phyloP scores from a whole-genome alignment of 768 basidiomycete genomes.

The Lactarius hatsudake region DNA sequence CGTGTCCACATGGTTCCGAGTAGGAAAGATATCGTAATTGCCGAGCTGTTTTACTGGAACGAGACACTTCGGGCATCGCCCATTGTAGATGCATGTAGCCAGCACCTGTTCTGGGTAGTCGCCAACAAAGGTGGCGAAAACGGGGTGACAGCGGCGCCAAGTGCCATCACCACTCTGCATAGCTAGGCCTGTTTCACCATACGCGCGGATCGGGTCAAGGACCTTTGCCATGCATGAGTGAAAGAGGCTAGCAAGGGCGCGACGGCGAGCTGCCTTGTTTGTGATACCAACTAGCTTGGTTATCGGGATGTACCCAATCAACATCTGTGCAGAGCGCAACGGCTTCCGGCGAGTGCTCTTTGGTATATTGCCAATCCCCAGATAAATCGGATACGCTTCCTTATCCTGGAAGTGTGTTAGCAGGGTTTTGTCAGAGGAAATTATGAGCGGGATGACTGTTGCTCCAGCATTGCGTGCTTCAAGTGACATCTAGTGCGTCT shows the following conservation, averaged over 20 bases:
- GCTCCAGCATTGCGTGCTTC: not conserved
- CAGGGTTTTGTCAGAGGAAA: not conserved
- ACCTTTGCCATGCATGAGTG: conserved; percentile 15
- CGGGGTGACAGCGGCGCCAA: not conserved
- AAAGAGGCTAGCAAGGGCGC: conserved; percentile 15
- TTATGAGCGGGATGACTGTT: not conserved
- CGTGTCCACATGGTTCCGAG: not conserved
- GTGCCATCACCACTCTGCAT: not conserved
- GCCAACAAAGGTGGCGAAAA: not conserved
- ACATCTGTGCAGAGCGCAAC: not conserved
- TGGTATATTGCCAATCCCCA: conserved; percentile 26
- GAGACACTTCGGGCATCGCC: not conserved
- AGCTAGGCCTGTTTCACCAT: not conserved
- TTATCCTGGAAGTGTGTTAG: conserved; percentile 17
- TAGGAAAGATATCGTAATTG: not conserved
- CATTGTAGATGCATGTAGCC: not conserved
- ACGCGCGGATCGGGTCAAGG: not conserved
- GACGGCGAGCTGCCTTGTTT: conserved; percentile 5
- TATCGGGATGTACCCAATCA: conserved; percentile 20
- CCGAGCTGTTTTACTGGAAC: not conserved
- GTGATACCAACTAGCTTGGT: conserved; percentile 23
- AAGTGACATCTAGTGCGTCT: not conserved
- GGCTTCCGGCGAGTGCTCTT: conserved; percentile 14
- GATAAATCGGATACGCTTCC: conserved; percentile 23
- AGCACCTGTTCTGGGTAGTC: not conserved